Conservation (phyloP, 768 basidiomycete genomes). For the Mycena galopus region DNA sequence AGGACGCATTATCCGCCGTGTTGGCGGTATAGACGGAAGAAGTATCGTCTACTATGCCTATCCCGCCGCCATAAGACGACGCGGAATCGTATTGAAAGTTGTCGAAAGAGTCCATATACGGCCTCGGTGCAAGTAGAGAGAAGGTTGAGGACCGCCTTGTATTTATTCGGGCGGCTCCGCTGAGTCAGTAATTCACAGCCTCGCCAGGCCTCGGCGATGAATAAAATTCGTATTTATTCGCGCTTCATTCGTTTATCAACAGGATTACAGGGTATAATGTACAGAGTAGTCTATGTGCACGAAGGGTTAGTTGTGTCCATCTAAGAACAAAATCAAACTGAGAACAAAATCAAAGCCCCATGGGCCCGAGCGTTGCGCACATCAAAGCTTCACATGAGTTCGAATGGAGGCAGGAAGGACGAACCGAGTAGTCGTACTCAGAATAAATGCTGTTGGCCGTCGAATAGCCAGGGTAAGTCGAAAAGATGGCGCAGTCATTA, state of each 20-base stretch:
- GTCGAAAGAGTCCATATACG: slow-evolving; percentile 79
- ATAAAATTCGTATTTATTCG: not conserved
- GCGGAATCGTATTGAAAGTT: slow-evolving; percentile 89
- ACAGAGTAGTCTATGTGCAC: too few relatives aligned
- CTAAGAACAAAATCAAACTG: too few relatives aligned
- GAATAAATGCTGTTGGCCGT: too few relatives aligned
- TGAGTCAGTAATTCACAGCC: slow-evolving; percentile 17
- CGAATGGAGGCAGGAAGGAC: too few relatives aligned
- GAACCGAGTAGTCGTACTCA: too few relatives aligned
- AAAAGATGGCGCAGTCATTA: too few relatives aligned
- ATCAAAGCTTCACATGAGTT: too few relatives aligned
- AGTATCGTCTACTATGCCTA: slow-evolving; percentile 81
- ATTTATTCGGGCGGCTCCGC: slow-evolving; percentile 3
- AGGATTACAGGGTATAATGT: not conserved
- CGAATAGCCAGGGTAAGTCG: too few relatives aligned
- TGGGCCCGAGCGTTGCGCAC: too few relatives aligned
- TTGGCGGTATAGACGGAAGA: slow-evolving; percentile 86
- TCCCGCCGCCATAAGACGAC: slow-evolving; percentile 79
- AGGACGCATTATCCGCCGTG: slow-evolving; percentile 69
- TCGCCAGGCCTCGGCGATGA: not conserved
- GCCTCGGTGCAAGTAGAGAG: slow-evolving; percentile 29
- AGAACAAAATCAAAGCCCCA: too few relatives aligned
- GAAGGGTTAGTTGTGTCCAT: too few relatives aligned
- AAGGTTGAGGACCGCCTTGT: not conserved
- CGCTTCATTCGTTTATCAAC: not conserved